phyloP scores from a whole-genome alignment of 148 eudicot species.

The Diospyros kaki region DNA sequence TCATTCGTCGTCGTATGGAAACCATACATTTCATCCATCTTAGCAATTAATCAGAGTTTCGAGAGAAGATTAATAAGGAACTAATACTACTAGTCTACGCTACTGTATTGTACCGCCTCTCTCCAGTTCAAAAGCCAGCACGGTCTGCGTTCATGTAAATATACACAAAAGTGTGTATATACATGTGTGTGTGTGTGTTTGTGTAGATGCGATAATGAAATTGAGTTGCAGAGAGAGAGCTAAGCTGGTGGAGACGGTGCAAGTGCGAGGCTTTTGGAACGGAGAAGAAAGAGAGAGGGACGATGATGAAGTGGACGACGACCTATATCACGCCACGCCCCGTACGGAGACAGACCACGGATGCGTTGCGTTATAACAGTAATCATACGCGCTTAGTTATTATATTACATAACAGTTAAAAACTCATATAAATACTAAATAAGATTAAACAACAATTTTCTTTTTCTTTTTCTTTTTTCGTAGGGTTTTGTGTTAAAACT shows the following conservation, averaged over 20 bases:
- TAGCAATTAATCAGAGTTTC: not conserved
- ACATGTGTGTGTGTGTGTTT: not conserved
- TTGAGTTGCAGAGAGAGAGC: too few species aligned
- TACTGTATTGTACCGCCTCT: not conserved
- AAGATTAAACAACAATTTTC: too few species aligned
- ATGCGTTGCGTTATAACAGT: too few species aligned
- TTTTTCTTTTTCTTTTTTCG: too few species aligned
- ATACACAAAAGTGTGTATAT: not conserved
- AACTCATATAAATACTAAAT: too few species aligned
- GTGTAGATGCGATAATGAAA: not conserved
- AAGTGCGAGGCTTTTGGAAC: not conserved
- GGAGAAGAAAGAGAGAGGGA: not conserved
- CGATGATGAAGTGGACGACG: not conserved
- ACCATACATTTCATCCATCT: constrained; percentile 69
- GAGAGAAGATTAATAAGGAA: too few species aligned
- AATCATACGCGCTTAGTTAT: too few species aligned
- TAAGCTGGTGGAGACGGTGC: not conserved
- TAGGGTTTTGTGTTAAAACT: too few species aligned
- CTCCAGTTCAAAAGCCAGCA: not conserved
- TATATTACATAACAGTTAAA: too few species aligned
- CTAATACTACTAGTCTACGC: too few species aligned
- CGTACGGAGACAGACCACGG: too few species aligned
- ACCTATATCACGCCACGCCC: too few species aligned
- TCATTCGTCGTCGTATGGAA: constrained; percentile 27
- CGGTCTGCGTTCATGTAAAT: not conserved